A percentile compares a stretch with the other conserved stretches of the same genome.
phyloP scores from a whole-genome alignment of 148 eudicot genomes.

The Fallopia convolvulus region DNA sequence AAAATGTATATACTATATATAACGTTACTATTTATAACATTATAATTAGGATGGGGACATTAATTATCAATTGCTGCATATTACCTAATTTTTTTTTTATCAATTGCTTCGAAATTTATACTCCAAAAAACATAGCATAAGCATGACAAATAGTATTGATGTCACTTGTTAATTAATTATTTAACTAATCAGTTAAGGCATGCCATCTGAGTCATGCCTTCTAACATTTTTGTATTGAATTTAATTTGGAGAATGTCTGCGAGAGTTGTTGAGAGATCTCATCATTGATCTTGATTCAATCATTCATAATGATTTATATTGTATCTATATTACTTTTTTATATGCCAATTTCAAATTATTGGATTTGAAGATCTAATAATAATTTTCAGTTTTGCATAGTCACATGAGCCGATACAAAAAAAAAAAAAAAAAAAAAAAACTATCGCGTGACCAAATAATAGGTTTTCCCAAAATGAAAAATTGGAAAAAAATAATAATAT shows the following conservation, averaged over 20 bases:
- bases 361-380: background rate
- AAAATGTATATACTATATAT: background rate
- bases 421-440: background rate
- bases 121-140: background rate
- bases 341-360: background rate
- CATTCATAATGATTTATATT: background rate
- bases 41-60: background rate
- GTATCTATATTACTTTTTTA: background rate
- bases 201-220: background rate
- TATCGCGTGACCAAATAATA: background rate
- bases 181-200: background rate
- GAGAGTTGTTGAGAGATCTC: slow-evolving; percentile 10
- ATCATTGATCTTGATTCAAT: background rate
- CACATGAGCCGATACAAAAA: background rate
- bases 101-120: background rate
- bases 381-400: background rate
- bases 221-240: background rate
- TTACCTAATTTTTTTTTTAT: no score
- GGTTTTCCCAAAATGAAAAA: no score
- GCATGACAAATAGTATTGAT: background rate
- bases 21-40: background rate
- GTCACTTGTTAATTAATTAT: background rate
- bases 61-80: background rate
- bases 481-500: no score
- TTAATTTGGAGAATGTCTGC: slow-evolving; percentile 1